Base-by-base conservation (phyloP, 1,139 yeast species). In the Scheffersomyces parashehatae region DNA sequence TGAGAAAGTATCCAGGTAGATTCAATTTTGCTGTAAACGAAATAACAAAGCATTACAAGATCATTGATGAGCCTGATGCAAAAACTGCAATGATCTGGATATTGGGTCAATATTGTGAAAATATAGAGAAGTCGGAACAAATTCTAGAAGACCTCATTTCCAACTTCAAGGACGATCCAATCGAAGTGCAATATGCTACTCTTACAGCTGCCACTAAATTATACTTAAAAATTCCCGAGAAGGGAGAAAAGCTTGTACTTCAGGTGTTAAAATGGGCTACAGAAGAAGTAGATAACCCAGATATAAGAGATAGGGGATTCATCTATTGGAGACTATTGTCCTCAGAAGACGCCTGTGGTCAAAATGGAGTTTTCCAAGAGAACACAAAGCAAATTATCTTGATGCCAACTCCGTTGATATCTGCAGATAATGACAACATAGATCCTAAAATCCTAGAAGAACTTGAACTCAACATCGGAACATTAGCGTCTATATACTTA, bases 261-360 rank as follows among this genome's bases (percentile, higher is more conserved):
- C 70, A 73, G 34, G 72, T 86, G 0, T 67, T 90, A 45, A 84
- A 82, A 58, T 68, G 76, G 67, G 88, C 91, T 4, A 87, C 96
- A 0, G 95, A 88, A 53, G 87, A 83, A 15, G 72, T 77, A 0
- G 83, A 84, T 50, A 75, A 71, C 54, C 97, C 97, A 0, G 98
- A 91, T 64, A 67, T 90, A 12, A 75, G 97, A 50, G 96, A 88
- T 52, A 68, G 97, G 37, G 97, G 95, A 0, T 86, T 73, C 58
- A 82, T 89, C 67, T 91, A 91, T 62, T 88, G 96, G 95, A 73
- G 96, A 43, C 62, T 90, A 28, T 67, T 91, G 7, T 81, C 95
- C 0, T 60, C 82, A 0, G 72, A 72, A 36, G 60, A 68, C 11
- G 59, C 62, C 9, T 52, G 54, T 37, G 56, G 51, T 3, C 39